phyloP scores from a whole-genome alignment of 1,284 basidiomycete genomes.

The Naganishia sp. region DNA sequence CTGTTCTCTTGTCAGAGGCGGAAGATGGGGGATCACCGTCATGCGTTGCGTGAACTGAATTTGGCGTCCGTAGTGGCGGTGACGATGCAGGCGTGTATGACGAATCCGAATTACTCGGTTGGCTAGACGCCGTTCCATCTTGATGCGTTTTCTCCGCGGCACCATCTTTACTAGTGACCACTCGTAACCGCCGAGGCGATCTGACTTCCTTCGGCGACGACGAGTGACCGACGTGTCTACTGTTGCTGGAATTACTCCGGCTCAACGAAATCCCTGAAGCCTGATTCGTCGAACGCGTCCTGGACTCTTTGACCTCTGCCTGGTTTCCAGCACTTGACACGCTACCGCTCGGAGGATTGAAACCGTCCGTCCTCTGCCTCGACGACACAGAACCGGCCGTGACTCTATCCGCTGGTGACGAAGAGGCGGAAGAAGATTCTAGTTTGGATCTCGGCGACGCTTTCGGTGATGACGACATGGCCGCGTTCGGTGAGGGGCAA shows the following conservation, averaged over 20 bases:
- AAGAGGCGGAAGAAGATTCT: neutral
- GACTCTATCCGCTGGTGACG: conserved; percentile 1
- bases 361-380: conserved; percentile 7
- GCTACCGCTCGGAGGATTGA: neutral
- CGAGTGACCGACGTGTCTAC: neutral
- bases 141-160: neutral
- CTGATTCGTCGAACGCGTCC: neutral
- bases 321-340: neutral
- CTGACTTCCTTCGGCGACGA: neutral
- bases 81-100: conserved; percentile 24
- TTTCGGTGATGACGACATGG: neutral
- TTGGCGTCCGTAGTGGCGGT: conserved; percentile 19
- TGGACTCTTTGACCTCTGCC: neutral
- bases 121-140: neutral
- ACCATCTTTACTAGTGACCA: neutral
- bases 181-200: conserved; percentile 7
- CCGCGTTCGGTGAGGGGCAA: neutral
- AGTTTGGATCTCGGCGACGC: conserved; percentile 3
- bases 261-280: neutral
- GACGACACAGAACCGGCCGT: conserved; percentile 4
- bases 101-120: conserved; percentile 19
- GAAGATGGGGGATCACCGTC: conserved; percentile 4
- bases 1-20: neutral
- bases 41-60: conserved; percentile 3
- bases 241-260: neutral